Percentiles rank a stretch among this genome's conserved stretches.
Evolutionary conservation across 2,329 filamentous ascomycete genomes (phyloP).

Genomic region (Ilyonectria robusta): DNA sequence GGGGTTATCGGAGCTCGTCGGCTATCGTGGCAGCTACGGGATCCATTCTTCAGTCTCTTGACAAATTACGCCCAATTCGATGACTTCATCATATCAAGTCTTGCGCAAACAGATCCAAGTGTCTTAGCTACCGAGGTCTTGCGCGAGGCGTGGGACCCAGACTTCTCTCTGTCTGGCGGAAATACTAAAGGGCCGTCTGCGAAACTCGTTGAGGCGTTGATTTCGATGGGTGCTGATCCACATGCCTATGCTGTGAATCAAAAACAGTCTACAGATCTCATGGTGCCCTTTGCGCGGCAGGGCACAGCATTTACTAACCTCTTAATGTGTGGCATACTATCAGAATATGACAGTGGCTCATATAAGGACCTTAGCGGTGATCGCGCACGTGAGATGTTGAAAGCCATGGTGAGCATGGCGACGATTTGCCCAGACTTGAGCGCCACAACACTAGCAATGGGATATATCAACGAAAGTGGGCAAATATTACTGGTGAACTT

Average conservation of each 20-base stretch:
- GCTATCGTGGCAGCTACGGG: not conserved
- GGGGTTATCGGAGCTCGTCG: no score
- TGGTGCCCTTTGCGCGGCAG: conserved; percentile 5
- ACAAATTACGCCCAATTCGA: not conserved
- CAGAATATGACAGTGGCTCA: no score
- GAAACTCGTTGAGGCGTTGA: not conserved
- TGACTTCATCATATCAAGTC: not conserved
- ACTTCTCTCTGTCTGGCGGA: no score
- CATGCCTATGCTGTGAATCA: not conserved
- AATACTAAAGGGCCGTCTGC: no score
- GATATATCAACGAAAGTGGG: not conserved
- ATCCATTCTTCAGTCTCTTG: not conserved
- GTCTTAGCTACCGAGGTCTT: not conserved
- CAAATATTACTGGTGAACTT: not conserved
- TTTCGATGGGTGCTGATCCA: not conserved
- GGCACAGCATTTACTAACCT: conserved; percentile 16
- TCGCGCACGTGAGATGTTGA: no score
- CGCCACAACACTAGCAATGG: conserved; percentile 4
- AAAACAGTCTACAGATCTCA: no score
- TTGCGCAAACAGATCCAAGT: not conserved
- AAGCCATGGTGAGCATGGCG: conserved; percentile 1
- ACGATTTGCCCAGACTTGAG: conserved; percentile 16
- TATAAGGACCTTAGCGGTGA: no score
- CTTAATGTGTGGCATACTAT: conserved; percentile 12
- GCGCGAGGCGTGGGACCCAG: conserved; percentile 7